Evolutionary conservation across 768 basidiomycete species (phyloP), one percentile per base, ranked within the genome.

Genomic region (Tylopilus vinaceipallidus): DNA sequence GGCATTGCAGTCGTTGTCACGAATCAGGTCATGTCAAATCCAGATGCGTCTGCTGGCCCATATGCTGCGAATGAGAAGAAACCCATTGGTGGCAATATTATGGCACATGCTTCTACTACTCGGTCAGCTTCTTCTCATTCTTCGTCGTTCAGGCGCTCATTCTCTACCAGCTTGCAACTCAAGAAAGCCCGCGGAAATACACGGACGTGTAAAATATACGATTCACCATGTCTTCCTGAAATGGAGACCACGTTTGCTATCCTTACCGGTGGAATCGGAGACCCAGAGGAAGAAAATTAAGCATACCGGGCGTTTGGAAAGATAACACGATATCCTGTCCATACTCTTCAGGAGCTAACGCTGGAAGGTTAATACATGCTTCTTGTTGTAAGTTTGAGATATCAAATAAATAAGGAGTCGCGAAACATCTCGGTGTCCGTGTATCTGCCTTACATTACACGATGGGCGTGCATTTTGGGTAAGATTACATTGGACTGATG

Each of bases 21-120:
- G 4, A 99, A 99, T 67, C 97, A 99, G 69, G 97, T 99, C 58
- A 97, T 99, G 82, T 98, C 97, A n/a, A 95, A 85, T 49, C 95
- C 97, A 2, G 97, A 99, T 65, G 93, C 92, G 24, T 82, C 88
- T 3, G 91, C 91, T 41, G 88, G 89, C 12, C 90, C 91, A 17
- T 91, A 91, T 54, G 86, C 86, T 34, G 81, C 82, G 4, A 92
- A 97, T 61, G 89, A 93, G 71, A 95, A 97, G 78, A 99, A 99
- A 71, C 97, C 97, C 14, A 95, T 99, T 47, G 97, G 97, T 39
- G 95, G 95, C 20, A 99, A 99, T 68, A 99, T 99, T 62, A 88
- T 99, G 81, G 97, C 97, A 1, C 97, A 99, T 73, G 97, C 97
- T 8, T 95, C 94, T 1, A 98, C 97, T 16, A 98, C 95, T 39